Evolutionary conservation across 192 early-diverging fungal genomes (phyloP).

Genomic region (Linnemannia exigua): DNA sequence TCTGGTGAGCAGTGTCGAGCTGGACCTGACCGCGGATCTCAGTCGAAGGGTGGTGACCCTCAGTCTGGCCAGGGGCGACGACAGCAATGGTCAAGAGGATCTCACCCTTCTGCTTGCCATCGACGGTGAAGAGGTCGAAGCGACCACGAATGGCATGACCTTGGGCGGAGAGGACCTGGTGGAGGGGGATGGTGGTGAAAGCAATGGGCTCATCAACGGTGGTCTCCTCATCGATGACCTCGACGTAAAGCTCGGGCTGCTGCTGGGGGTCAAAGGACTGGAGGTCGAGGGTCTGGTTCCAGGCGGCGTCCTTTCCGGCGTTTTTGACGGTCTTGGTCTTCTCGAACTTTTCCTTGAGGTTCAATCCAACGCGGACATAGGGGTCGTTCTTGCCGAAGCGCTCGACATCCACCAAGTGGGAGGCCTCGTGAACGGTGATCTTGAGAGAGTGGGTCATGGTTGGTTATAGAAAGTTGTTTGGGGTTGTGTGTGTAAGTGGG

Average conservation of each 20-base stretch:
- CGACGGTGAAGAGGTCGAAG: slow-evolving; percentile 50
- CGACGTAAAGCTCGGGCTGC: slow-evolving; percentile 54
- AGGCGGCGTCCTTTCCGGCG: slow-evolving; percentile 57
- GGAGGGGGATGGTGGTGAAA: slow-evolving; percentile 62
- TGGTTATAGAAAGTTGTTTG: slow-evolving; percentile 20
- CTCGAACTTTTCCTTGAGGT: slow-evolving; percentile 32
- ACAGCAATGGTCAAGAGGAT: slow-evolving; percentile 47
- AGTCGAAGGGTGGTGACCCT: background rate
- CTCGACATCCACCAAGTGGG: slow-evolving; percentile 53
- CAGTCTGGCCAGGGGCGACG: slow-evolving; percentile 36
- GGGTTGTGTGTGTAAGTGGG: background rate
- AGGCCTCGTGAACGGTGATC: slow-evolving; percentile 37
- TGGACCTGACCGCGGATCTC: slow-evolving; percentile 33
- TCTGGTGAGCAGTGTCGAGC: slow-evolving; percentile 2
- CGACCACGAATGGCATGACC: slow-evolving; percentile 38
- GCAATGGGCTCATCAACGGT: slow-evolving; percentile 55
- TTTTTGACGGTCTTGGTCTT: slow-evolving; percentile 60
- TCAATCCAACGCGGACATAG: slow-evolving; percentile 52
- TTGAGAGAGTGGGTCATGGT: slow-evolving; percentile 44
- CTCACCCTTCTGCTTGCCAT: slow-evolving; percentile 56
- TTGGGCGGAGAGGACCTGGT: slow-evolving; percentile 51
- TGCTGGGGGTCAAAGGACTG: slow-evolving; percentile 31
- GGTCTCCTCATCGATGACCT: slow-evolving; percentile 59
- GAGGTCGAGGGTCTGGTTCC: slow-evolving; percentile 58
- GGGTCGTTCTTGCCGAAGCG: slow-evolving; percentile 64